Base-by-base conservation (phyloP, 495 filamentous ascomycete species). In the Glonium stellatum region DNA sequence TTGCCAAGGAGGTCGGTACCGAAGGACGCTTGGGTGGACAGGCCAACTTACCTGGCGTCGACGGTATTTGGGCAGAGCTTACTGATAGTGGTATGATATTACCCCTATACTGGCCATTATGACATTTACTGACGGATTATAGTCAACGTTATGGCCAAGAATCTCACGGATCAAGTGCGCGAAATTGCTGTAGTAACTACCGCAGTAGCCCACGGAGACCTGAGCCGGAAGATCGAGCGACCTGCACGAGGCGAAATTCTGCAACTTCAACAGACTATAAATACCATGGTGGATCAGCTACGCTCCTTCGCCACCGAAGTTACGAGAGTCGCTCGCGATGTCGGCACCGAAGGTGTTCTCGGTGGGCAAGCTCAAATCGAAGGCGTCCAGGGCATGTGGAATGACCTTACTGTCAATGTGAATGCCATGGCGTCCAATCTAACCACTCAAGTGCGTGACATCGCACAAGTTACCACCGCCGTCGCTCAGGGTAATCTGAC, bases 361-460 rank as follows among this genome's bases (percentile, higher is more conserved):
- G 93, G 93, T 63, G 93, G 95, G 27, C 93, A 99, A 72, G 93
- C 93, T 62, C 89, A 96, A 68, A 95, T 99, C 49, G 88, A 89
- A 73, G 90, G 91, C 8, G 84, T 87, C 39, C 78, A 86, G 71
- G 86, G 87, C 76, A 88, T 84, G 78, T 99, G 93, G 93, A 95
- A 95, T 70, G 93, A 97, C 67, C 82, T 99, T 42, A 99, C 93
- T 0, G 86, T 97, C 63, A 99, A 96, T 73, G 93, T 98, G 64
- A 98, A 98, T 68, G 92, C 92, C 44, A 96, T 97, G 91, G 93
- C 93, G 64, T 92, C 92, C 70, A 97, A 97, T 70, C 82, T 98
- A 13, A 98, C 93, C 0, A 95, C 90, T 4, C 93, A 98, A 81
- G 93, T 98, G 63, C 86, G 93, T 73, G 95, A 97, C 77, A 98